Evolutionary conservation across 331 rosid species (phyloP).

Genomic region (Prunus yedoensis): DNA sequence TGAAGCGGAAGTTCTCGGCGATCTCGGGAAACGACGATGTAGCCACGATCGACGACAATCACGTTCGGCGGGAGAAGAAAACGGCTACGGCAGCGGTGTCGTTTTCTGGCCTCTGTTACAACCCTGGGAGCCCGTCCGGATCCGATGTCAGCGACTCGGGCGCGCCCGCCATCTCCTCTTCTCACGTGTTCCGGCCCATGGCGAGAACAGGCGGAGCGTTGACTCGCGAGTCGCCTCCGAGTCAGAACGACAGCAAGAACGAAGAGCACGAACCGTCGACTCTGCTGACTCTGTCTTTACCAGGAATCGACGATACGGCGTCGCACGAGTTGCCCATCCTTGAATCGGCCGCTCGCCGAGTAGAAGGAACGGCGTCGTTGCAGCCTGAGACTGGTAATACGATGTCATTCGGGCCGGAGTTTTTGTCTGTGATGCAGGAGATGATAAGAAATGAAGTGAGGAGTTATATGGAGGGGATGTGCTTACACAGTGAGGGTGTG

Average conservation of each 20-base stretch:
- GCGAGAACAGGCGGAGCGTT: not conserved
- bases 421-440: constrained; percentile 34
- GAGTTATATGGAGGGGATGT: constrained; percentile 46
- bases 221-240: constrained; percentile 11
- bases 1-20: not conserved
- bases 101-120: constrained; percentile 7
- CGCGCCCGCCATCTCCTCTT: not conserved
- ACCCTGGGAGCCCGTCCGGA: constrained; percentile 37
- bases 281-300: constrained; percentile 33
- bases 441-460: constrained; percentile 50
- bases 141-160: constrained; percentile 48
- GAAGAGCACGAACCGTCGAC: constrained; percentile 38
- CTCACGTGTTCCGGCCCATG: constrained; percentile 2
- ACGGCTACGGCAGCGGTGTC: constrained; percentile 11
- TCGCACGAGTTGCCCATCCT: not conserved
- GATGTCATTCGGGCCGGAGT: constrained; percentile 32
- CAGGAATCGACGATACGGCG: constrained; percentile 24
- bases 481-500: too few relatives aligned
- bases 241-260: not conserved
- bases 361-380: not conserved
- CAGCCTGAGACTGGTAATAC: not conserved
- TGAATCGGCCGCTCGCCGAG: not conserved
- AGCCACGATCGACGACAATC: not conserved
- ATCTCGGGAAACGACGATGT: constrained; percentile 1
- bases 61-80: constrained; percentile 29